Evolutionary conservation across 148 eudicot genomes (phyloP).

Genomic region (Silene latifolia): DNA sequence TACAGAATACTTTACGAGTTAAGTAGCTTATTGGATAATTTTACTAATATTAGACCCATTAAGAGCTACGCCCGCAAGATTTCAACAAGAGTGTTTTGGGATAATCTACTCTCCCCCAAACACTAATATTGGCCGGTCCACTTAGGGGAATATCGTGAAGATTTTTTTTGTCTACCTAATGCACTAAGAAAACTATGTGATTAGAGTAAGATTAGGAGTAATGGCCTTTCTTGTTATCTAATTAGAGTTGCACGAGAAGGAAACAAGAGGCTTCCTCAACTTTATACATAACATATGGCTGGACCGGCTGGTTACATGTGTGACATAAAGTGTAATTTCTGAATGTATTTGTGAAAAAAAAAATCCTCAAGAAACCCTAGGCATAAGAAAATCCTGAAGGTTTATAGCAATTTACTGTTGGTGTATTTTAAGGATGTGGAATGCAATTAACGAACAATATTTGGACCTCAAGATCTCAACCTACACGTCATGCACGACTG

Average conservation of each 20-base stretch:
- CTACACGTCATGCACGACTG: background rate
- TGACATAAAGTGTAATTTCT: background rate
- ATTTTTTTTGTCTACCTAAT: background rate
- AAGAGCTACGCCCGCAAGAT: background rate
- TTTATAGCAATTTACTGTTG: background rate
- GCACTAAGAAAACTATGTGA: background rate
- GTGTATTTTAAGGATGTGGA: background rate
- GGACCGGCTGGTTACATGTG: background rate
- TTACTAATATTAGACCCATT: background rate
- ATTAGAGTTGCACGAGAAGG: background rate
- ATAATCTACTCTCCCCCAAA: background rate
- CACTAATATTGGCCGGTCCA: background rate
- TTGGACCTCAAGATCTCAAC: background rate
- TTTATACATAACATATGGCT: background rate
- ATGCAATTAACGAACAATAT: background rate
- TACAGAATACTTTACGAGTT: background rate
- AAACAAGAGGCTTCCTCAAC: background rate
- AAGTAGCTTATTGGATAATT: background rate
- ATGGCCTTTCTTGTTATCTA: background rate
- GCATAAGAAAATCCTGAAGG: background rate
- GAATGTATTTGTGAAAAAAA: background rate
- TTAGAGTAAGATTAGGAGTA: background rate
- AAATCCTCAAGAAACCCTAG: background rate
- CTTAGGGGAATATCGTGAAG: background rate
- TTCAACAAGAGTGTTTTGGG: background rate